These are phyloP conservation scores for Salix purpurea DNA, from an alignment of 345 rosid species.

Conservation along the genomic window DNA sequence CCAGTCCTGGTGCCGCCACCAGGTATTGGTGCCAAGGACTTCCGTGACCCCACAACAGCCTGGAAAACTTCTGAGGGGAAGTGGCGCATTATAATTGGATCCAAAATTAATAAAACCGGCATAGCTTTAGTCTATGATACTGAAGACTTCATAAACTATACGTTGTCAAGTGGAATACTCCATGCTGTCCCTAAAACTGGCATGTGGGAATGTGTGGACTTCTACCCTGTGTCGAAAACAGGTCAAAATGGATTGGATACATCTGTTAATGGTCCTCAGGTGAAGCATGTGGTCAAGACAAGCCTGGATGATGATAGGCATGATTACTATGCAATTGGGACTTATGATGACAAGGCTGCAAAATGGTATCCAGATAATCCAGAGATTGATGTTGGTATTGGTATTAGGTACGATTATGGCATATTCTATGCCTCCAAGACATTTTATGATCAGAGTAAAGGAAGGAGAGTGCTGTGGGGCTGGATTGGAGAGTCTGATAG, in stretches of 20 bases:
- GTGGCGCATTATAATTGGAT: constrained; percentile 75
- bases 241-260: constrained; percentile 48
- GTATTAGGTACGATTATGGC: constrained; percentile 66
- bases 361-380: constrained; percentile 56
- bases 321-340: constrained; percentile 64
- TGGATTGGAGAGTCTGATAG: constrained; percentile 72
- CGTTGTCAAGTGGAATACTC: constrained; percentile 28
- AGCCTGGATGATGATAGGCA: constrained; percentile 59
- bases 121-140: constrained; percentile 72
- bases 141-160: constrained; percentile 53
- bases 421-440: constrained; percentile 68
- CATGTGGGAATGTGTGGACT: constrained; percentile 92
- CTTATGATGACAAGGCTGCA: constrained; percentile 38
- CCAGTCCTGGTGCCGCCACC: constrained; percentile 77
- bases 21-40: constrained; percentile 54
- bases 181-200: constrained; percentile 74
- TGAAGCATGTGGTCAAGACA: constrained; percentile 58
- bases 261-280: constrained; percentile 40
- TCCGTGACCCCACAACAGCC: constrained; percentile 97
- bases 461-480: constrained; percentile 64
- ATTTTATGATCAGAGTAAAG: constrained; percentile 48
- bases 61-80: constrained; percentile 74
- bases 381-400: constrained; percentile 56
- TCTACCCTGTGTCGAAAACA: constrained; percentile 46
- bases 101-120: constrained; percentile 67